Evolutionary conservation across 495 filamentous ascomycete species (phyloP).

Genomic region (Tuber microsphaerosporum): DNA sequence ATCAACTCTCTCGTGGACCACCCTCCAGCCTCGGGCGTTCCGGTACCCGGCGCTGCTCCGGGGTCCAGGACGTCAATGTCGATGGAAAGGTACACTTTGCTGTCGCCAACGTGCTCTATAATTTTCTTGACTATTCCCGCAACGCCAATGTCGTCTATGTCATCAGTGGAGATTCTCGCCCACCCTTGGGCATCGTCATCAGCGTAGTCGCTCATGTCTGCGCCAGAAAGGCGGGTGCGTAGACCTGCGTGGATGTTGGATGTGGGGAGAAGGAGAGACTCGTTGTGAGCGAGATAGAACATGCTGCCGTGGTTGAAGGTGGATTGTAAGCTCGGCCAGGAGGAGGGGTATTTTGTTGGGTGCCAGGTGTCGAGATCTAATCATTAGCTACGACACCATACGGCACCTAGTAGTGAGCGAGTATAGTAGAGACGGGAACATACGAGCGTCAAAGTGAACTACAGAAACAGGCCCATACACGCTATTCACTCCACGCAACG

Average conservation of each 20-base stretch:
- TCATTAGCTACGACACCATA: background rate
- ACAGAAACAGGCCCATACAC: conserved; percentile 70
- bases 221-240: conserved; percentile 62
- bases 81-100: conserved; percentile 63
- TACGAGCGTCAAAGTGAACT: conserved; percentile 69
- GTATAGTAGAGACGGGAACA: conserved; percentile 15
- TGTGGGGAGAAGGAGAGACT: conserved; percentile 58
- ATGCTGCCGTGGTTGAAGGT: conserved; percentile 78
- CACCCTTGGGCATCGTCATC: conserved; percentile 60
- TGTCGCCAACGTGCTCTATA: conserved; percentile 53
- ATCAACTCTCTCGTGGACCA: conserved; percentile 70
- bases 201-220: conserved; percentile 59
- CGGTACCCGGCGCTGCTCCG: conserved; percentile 62
- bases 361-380: conserved; percentile 71
- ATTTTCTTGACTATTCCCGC: conserved; percentile 56
- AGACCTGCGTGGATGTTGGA: conserved; percentile 64
- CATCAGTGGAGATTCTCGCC: conserved; percentile 58
- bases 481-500: conserved; percentile 62
- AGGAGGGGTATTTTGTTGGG: conserved; percentile 66
- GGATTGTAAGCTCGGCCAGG: conserved; percentile 62
- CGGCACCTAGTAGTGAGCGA: no score
- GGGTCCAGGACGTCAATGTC: conserved; percentile 74
- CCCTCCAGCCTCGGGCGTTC: conserved; percentile 66
- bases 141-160: conserved; percentile 62
- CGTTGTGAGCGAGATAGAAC: conserved; percentile 73